phyloP scores from a whole-genome alignment of 2,329 filamentous ascomycete species.

The Penicillium sumatraense region DNA sequence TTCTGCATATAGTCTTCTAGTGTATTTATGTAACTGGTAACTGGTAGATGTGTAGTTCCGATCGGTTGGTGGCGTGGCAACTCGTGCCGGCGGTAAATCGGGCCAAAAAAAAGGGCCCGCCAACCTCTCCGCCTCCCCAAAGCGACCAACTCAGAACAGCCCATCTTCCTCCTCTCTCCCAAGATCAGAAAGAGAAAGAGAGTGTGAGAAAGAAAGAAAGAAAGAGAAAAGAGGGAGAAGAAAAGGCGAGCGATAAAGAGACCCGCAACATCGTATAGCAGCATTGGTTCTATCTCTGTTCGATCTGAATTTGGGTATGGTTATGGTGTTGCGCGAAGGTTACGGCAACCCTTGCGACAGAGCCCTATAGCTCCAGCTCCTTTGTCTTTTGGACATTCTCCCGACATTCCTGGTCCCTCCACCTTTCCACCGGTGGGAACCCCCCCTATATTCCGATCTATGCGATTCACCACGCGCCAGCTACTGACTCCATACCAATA shows the following conservation, averaged over 20 bases:
- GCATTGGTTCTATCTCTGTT: not conserved
- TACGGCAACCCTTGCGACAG: constrained; percentile 18
- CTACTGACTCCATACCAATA: constrained; percentile 9
- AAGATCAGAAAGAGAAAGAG: too few species aligned
- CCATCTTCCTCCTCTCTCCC: too few species aligned
- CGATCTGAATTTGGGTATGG: constrained; percentile 6
- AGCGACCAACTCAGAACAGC: not conserved
- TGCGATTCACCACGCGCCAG: not conserved
- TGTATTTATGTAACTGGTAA: not conserved
- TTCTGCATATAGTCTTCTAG: too few species aligned
- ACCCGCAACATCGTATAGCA: not conserved
- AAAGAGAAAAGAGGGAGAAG: too few species aligned
- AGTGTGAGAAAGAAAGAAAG: too few species aligned
- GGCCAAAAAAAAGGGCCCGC: constrained; percentile 26
- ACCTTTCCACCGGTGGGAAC: constrained; percentile 1
- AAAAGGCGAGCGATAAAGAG: too few species aligned
- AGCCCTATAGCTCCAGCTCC: constrained; percentile 15
- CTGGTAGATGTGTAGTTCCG: too few species aligned
- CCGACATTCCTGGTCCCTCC: constrained; percentile 1
- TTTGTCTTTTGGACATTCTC: constrained; percentile 1
- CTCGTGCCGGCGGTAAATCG: constrained; percentile 29
- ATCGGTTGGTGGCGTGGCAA: not conserved
- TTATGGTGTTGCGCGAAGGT: constrained; percentile 12
- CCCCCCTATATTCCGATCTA: constrained; percentile 4
- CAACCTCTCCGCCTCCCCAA: constrained; percentile 9